phyloP scores from a whole-genome alignment of 2,329 filamentous ascomycete genomes.

The Fusarium caatingaense region DNA sequence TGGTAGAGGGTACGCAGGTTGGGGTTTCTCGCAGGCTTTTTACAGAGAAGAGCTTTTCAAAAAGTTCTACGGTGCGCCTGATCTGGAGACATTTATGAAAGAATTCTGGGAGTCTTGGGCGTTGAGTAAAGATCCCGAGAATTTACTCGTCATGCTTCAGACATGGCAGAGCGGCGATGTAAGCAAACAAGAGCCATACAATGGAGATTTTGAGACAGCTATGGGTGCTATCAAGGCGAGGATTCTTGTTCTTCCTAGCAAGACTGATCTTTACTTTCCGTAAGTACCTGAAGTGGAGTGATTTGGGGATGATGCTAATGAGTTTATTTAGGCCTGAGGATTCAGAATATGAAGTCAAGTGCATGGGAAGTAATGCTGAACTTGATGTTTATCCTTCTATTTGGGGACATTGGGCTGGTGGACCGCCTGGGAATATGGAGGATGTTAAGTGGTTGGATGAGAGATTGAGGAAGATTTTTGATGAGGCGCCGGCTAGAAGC shows the following conservation, averaged over 20 bases:
- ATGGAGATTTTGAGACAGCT: conserved; percentile 72
- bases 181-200: conserved; percentile 75
- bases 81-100: conserved; percentile 78
- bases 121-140: conserved; percentile 78
- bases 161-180: conserved; percentile 83
- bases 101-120: conserved; percentile 83
- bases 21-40: conserved; percentile 83
- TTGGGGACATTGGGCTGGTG: conserved; percentile 68
- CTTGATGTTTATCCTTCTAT: conserved; percentile 55
- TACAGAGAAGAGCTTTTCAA: conserved; percentile 79
- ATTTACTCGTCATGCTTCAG: conserved; percentile 78
- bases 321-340: conserved; percentile 71
- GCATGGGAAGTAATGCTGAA: conserved; percentile 52
- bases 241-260: conserved; percentile 74
- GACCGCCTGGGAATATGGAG: conserved; percentile 76
- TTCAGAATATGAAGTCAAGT: conserved; percentile 76
- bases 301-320: neutral
- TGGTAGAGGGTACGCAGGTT: conserved; percentile 80
- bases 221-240: conserved; percentile 78
- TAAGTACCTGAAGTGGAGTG: conserved; percentile 8
- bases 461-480: conserved; percentile 34
- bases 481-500: neutral
- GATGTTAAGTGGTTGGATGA: conserved; percentile 79
- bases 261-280: conserved; percentile 85
- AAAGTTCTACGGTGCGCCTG: conserved; percentile 70